Base-by-base conservation (phyloP, 441 rosid genomes). In the Gossypium laxum region DNA sequence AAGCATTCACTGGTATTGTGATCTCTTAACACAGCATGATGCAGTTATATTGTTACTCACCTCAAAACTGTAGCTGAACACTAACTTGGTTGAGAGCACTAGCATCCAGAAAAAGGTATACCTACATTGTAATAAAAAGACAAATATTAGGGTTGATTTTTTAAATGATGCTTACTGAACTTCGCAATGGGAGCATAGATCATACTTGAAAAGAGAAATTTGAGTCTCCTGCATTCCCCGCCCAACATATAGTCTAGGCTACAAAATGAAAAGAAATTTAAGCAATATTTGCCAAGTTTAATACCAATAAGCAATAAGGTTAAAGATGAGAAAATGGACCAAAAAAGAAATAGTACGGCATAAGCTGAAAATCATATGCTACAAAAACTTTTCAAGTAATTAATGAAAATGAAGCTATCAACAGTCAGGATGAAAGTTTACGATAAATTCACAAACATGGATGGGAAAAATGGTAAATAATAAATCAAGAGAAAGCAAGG, bases 221-320 rank as follows among this genome's bases (percentile, higher is more conserved):
- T 92, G 98, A 65, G 92, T 89, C 85, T 94, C 99, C 79, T 94
- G 99, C 96, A 94, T 85, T 76, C 99, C 99, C 67, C 94, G 87
- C 70, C 99, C 99, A 69, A 92, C 78, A 69, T 81, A 94, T 84
- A 86, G 81, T 79, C 94, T 85, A 78, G 97, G 89, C 99, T 94
- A 80, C 87, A 84, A 11, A 50, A 80, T 45, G 61, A 67, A 55
- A 79, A 64, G 57, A 74, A 59, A 61, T 43, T 66, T 60, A 18
- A 74, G 67, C 48, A 43, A 38, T 69, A 34, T 69, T 68, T 28
- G 10, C 6, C 15, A 41, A 59, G 65, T 72, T 73, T 32, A 67
- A 70, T 65, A 51, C 15, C 43, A 61, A 64, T 65, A 73, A 60
- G 47, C 57, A 57, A 59, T 8, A 30, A 61, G 43, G 50, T 54